Evolutionary conservation across 306 rosid genomes (phyloP), one percentile per base, ranked within the genome.

Genomic region (Cercis canadensis): DNA sequence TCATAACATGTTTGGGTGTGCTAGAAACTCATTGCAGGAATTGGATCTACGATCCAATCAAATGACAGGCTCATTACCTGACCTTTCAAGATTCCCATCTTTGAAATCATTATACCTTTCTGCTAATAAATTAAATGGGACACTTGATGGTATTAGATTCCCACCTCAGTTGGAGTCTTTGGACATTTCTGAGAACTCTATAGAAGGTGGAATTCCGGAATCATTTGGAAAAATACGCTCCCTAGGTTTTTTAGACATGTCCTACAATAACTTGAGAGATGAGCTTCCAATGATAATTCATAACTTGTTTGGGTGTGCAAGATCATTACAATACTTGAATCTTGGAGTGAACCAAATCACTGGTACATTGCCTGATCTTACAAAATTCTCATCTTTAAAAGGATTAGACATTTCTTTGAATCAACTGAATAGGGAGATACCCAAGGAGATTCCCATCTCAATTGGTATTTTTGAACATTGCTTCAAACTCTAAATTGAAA

Each of bases 1-100:
- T 53, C 60, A 33, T 31, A 15, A 69, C 54, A 15, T 77, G 18
- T 69, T 76, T 3, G 72, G 65, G 3, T 77, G 81, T 69, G 60
- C 11, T n/a, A 45, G 66, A 53, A 0, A 69, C 60, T 78, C 81
- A 5, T 4, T 82, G 0, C 40, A 74, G 57, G 11, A 41, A 3
- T 64, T 78, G 34, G 1, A 5, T 17, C 15, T 82, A 1, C 0
- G 0, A 0, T 0, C 0, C 1, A 82, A 78, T 21, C 59, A 67
- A 53, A 40, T 73, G 1, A 74, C 7, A 0, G 80, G 86, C 6
- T 18, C 36, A 10, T 17, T 78, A 0, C 43, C 67, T 1, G 6
- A 78, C n/a, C 12, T 63, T 57, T 51, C 79, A 4, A 24, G 4
- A 2, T 67, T 75, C 11, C 16, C 66, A 4, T 68, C 64, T 29